These are phyloP conservation scores for Morella rubra DNA, from an alignment of 306 rosid species.

Conservation along the genomic window DNA sequence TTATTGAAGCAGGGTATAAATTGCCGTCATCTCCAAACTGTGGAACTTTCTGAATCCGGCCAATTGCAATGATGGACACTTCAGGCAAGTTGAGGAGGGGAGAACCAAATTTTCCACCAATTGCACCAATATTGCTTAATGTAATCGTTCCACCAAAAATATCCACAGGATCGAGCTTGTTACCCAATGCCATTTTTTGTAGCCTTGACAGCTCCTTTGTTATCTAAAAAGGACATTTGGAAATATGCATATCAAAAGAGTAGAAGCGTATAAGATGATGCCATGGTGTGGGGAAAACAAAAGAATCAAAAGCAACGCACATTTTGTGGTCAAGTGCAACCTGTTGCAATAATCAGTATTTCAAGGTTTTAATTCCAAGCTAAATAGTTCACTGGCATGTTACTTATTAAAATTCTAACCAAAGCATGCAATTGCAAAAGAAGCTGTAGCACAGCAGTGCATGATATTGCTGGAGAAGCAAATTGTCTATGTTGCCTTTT, in stretches of 20 bases:
- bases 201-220: conserved; percentile 85
- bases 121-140: conserved; percentile 87
- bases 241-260: conserved; percentile 15
- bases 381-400: neutral
- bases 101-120: conserved; percentile 93
- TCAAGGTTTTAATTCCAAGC: neutral
- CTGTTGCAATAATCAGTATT: neutral
- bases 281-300: neutral
- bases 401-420: neutral
- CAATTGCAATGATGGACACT: conserved; percentile 86
- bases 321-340: neutral
- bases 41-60: conserved; percentile 80
- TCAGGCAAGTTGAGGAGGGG: conserved; percentile 93
- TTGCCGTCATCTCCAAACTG: conserved; percentile 58
- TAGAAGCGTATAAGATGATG: neutral
- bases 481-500: neutral
- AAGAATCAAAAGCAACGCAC: neutral
- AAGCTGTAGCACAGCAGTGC: neutral
- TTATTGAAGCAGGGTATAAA: conserved; percentile 67
- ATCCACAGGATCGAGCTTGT: conserved; percentile 79
- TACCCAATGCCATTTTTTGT: conserved; percentile 67
- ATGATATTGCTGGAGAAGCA: neutral
- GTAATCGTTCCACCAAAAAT: conserved; percentile 82
- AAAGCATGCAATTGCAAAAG: neutral
- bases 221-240: conserved; percentile 45